phyloP scores from a whole-genome alignment of 306 rosid genomes.

The Pyrus bretschneideri region DNA sequence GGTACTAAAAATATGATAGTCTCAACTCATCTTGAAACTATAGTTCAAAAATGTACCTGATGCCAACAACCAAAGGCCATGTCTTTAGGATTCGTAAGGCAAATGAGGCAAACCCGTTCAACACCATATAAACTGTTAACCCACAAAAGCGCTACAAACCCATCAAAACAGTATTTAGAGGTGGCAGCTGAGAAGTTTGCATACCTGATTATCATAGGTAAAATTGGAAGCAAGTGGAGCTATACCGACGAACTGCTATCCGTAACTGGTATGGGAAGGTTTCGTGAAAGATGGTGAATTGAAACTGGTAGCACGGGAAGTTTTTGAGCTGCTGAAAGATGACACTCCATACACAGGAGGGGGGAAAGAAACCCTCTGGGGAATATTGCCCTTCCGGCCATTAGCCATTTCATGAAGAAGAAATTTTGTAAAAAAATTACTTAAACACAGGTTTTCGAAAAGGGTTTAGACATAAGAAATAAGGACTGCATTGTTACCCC shows the following conservation, averaged over 20 bases:
- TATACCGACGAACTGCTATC: constrained; percentile 24
- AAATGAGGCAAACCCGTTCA: constrained; percentile 77
- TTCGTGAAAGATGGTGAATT: constrained; percentile 42
- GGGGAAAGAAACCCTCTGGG: constrained; percentile 76
- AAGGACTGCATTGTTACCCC: constrained; percentile 48
- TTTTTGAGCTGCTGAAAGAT: constrained; percentile 39
- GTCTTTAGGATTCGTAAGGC: constrained; percentile 70
- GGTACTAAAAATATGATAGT: neutral
- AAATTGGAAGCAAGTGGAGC: constrained; percentile 60
- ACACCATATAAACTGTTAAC: constrained; percentile 20
- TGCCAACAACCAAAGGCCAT: constrained; percentile 98
- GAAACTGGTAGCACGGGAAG: constrained; percentile 24
- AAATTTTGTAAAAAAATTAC: neutral
- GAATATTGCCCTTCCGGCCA: constrained; percentile 35
- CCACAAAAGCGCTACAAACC: neutral
- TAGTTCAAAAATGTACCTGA: constrained; percentile 47
- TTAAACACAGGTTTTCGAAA: neutral
- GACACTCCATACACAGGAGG: constrained; percentile 51
- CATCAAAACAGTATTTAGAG: neutral
- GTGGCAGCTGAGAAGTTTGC: neutral
- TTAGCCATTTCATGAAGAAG: constrained; percentile 30
- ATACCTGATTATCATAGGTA: constrained; percentile 61
- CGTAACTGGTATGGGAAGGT: constrained; percentile 44
- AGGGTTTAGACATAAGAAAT: neutral
- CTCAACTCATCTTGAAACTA: neutral